Conservation (phyloP, 805 yeast genomes). For the Candida arabinofermentans region DNA sequence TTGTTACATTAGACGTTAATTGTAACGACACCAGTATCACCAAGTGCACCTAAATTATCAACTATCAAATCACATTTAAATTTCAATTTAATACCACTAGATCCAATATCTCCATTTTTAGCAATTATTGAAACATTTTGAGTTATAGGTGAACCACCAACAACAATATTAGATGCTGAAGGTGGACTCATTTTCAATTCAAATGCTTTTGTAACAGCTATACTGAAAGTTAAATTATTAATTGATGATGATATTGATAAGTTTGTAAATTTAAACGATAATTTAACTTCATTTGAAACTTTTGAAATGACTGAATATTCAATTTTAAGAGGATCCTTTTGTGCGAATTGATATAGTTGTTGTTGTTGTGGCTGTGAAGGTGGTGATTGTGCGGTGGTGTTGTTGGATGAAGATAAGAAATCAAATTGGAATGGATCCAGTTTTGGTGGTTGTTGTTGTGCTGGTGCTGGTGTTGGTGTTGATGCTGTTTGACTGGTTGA, state of each 20-base stretch:
- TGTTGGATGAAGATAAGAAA: conserved; percentile 15
- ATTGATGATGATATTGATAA: conserved; percentile 47
- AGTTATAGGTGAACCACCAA: too few species aligned
- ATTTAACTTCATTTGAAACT: conserved; percentile 15
- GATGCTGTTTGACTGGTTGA: conserved; percentile 6
- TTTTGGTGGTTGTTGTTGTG: conserved; percentile 3
- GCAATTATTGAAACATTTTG: conserved; percentile 23
- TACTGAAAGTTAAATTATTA: conserved; percentile 35
- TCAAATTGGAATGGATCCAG: conserved; percentile 35
- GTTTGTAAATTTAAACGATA: conserved; percentile 22
- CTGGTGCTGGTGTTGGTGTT: conserved; percentile 4
- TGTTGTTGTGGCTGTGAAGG: conserved; percentile 5
- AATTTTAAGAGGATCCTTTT: conserved; percentile 13
- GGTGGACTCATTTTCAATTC: conserved; percentile 28
- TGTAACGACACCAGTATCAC: conserved; percentile 54
- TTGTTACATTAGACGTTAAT: conserved; percentile 5
- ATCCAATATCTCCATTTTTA: conserved; percentile 11
- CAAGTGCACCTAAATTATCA: conserved; percentile 41
- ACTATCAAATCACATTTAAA: conserved; percentile 63
- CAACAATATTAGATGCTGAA: too few species aligned
- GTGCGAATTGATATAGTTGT: not conserved
- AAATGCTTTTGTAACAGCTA: conserved; percentile 33
- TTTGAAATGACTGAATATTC: conserved; percentile 20
- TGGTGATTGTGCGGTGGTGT: conserved; percentile 8
- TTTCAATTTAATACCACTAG: conserved; percentile 50